phyloP scores from a whole-genome alignment of 495 filamentous ascomycete genomes.

The Xylaria longipes region DNA sequence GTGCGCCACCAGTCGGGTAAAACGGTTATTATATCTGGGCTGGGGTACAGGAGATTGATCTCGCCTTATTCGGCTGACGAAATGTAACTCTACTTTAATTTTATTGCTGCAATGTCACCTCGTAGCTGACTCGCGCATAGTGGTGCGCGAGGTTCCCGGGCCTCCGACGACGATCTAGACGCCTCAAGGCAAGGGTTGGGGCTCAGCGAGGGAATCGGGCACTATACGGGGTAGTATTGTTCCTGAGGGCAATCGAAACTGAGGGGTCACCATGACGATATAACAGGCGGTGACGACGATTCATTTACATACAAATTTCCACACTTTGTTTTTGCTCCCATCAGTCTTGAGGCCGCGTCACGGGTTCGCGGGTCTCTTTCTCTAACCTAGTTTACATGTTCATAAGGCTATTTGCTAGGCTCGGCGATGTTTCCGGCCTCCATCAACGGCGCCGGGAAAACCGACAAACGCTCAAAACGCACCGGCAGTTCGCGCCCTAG shows the following conservation, averaged over 20 bases:
- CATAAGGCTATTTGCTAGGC: neutral
- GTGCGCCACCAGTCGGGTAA: conserved; percentile 22
- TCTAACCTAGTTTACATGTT: neutral
- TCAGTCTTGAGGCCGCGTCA: neutral
- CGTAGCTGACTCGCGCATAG: conserved; percentile 15
- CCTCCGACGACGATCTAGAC: conserved; percentile 18
- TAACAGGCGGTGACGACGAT: neutral
- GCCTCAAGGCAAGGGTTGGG: neutral
- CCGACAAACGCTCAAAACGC: neutral
- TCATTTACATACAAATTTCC: neutral
- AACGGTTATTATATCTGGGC: conserved; percentile 23
- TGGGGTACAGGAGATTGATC: conserved; percentile 14
- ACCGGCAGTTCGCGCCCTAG: conserved; percentile 18
- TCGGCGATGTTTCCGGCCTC: conserved; percentile 11
- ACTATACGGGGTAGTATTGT: conserved; percentile 15
- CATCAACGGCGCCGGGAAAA: conserved; percentile 2
- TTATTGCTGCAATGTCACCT: conserved; percentile 20
- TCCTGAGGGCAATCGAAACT: conserved; percentile 1
- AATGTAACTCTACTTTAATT: conserved; percentile 9
- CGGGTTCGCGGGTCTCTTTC: neutral
- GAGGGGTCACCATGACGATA: neutral
- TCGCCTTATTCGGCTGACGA: conserved; percentile 23
- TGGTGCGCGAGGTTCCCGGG: neutral
- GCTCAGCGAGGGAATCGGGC: conserved; percentile 1
- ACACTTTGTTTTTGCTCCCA: neutral